Evolutionary conservation across 2,329 filamentous ascomycete genomes (phyloP), one percentile per base, ranked within the genome.

Genomic region (Bipolaris oryzae): DNA sequence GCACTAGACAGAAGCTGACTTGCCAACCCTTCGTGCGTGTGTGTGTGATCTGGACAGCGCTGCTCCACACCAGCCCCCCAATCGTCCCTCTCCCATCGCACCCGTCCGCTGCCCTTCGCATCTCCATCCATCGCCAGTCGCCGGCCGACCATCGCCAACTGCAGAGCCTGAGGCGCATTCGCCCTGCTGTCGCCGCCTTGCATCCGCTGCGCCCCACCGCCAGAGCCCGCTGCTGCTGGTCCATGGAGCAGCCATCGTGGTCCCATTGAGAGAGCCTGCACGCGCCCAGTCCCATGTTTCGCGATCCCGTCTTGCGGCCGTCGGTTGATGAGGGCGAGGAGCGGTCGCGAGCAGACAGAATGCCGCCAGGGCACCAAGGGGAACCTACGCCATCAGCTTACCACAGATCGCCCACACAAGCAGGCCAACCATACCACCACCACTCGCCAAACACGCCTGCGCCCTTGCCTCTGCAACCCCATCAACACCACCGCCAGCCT

Each of bases 401-500:
- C 70, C 67, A 69, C 60, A 62, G 55, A 67, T 76, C 74, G 64
- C 72, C 74, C 55, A 68, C 69, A 64, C 73, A 76, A 64, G 70
- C 73, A 65, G 68, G 69, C 63, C 70, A 70, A 62, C 70, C 74
- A 54, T 72, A 73, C 53, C 70, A 75, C 55, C 73, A 73, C 43
- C 68, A 66, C 53, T 74, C 75, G 44, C 70, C 65, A 58, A 67
- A 58, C 63, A 74, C 67, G 50, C 71, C 69, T 63, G 72, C 66
- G 61, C 74, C 67, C 66, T 72, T 66, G 63, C 67, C 63, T 54
- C 60, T 77, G 76, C 45, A 60, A 72, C 20, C 55, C 53, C 59
- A 62, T 60, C 66, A 62, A 62, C 58, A 58, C 53, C 69, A 57
- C 46, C 58, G 51, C 50, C 55, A 57, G 20, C 57, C 61, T 6